Evolutionary conservation across 495 filamentous ascomycete species (phyloP).

Genomic region (Glarea lozoyensis): DNA sequence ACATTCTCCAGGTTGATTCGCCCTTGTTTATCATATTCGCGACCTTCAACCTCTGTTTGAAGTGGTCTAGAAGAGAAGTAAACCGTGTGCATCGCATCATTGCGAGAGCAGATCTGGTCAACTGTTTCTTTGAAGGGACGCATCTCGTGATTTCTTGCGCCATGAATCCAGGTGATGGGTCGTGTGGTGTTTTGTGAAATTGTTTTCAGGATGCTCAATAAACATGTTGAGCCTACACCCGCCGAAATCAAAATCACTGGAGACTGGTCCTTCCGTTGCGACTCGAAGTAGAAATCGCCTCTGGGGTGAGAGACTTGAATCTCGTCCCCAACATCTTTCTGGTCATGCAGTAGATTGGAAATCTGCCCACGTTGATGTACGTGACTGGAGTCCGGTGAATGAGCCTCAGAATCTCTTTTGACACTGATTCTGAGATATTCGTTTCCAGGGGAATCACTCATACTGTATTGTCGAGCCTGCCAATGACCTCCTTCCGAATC

Average conservation of each 20-base stretch:
- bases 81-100: neutral
- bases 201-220: neutral
- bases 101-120: neutral
- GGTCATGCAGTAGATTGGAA: neutral
- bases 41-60: neutral
- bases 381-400: neutral
- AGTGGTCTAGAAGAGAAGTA: neutral
- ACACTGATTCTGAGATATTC: neutral
- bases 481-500: neutral
- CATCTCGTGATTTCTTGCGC: neutral
- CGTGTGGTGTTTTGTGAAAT: neutral
- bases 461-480: neutral
- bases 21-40: neutral
- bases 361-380: too few relatives aligned
- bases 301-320: neutral
- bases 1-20: neutral
- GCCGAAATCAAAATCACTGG: neutral
- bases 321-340: neutral
- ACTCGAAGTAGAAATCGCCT: neutral
- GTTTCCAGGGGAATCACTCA: neutral
- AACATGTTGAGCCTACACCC: neutral
- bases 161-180: neutral
- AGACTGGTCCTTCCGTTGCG: neutral
- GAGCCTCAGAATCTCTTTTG: neutral
- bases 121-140: neutral